phyloP scores from a whole-genome alignment of 2,329 filamentous ascomycete species.

The Seiridium cupressi region DNA sequence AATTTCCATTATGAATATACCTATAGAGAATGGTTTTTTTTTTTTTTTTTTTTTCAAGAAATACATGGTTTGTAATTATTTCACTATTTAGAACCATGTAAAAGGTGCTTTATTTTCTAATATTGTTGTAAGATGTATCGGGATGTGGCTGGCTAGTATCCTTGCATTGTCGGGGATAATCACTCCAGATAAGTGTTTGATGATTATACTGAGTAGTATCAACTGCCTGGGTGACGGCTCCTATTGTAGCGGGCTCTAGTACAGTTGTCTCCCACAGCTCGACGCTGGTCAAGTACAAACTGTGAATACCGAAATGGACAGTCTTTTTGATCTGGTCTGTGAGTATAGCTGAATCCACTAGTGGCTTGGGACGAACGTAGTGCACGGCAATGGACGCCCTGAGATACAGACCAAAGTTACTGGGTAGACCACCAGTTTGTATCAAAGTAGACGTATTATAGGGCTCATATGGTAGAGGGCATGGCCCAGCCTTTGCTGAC shows the following conservation, averaged over 20 bases:
- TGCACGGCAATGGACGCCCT: slow-evolving; percentile 15
- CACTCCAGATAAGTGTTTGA: no score
- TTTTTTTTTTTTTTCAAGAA: no score
- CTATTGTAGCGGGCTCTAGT: background rate
- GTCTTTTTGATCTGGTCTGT: slow-evolving; percentile 11
- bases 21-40: no score
- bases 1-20: no score
- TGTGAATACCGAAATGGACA: slow-evolving; percentile 12
- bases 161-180: no score
- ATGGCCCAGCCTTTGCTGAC: slow-evolving; percentile 5
- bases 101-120: no score
- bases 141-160: no score
- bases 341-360: slow-evolving; percentile 11
- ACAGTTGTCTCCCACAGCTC: background rate
- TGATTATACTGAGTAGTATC: background rate
- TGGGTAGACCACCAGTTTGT: slow-evolving; percentile 11
- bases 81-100: no score
- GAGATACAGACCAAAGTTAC: slow-evolving; percentile 8
- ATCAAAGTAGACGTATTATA: slow-evolving; percentile 6
- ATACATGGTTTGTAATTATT: no score
- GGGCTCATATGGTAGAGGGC: slow-evolving; percentile 12
- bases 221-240: background rate
- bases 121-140: no score
- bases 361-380: slow-evolving; percentile 11
- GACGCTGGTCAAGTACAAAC: slow-evolving; percentile 17